These are phyloP conservation scores for Torulaspora microellipsoides DNA, from an alignment of 805 yeast genomes.

Conservation along the genomic window DNA sequence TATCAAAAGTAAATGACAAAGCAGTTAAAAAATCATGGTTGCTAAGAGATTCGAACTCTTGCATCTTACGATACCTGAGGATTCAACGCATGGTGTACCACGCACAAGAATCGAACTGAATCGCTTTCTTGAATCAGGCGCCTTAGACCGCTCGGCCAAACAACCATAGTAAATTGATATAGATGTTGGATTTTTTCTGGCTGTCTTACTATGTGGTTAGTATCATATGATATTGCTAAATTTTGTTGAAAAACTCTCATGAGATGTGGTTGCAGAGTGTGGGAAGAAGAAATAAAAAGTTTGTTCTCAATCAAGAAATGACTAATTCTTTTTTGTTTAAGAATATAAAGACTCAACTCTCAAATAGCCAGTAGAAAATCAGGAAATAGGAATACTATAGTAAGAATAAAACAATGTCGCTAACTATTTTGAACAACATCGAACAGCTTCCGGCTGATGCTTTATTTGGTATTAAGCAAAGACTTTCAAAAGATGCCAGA, in stretches of 20 bases:
- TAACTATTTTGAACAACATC: slow-evolving; percentile 40
- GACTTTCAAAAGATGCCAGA: slow-evolving; percentile 56
- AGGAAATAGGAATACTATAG: too few relatives aligned
- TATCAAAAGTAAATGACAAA: too few relatives aligned
- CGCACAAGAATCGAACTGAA: slow-evolving; percentile 19
- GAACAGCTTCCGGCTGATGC: slow-evolving; percentile 80
- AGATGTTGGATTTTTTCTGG: too few relatives aligned
- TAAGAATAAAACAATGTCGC: slow-evolving; percentile 13
- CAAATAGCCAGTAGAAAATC: too few relatives aligned
- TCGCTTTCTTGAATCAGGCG: slow-evolving; percentile 32
- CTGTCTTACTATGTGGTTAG: too few relatives aligned
- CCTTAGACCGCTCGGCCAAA: slow-evolving; percentile 38
- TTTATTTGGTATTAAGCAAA: slow-evolving; percentile 72
- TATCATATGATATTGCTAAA: too few relatives aligned
- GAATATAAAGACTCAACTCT: too few relatives aligned
- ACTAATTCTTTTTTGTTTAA: too few relatives aligned
- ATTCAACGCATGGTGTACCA: slow-evolving; percentile 18
- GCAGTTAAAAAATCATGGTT: slow-evolving; percentile 24
- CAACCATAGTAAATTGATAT: slow-evolving; percentile 17
- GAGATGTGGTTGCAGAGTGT: too few relatives aligned
- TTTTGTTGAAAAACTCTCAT: too few relatives aligned
- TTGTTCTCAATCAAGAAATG: too few relatives aligned
- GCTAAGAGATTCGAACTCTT: slow-evolving; percentile 36
- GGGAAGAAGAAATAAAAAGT: too few relatives aligned
- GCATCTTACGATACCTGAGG: slow-evolving; percentile 36